These are phyloP conservation scores for Collybia sordida DNA, from an alignment of 768 basidiomycete species.

Conservation along the genomic window DNA sequence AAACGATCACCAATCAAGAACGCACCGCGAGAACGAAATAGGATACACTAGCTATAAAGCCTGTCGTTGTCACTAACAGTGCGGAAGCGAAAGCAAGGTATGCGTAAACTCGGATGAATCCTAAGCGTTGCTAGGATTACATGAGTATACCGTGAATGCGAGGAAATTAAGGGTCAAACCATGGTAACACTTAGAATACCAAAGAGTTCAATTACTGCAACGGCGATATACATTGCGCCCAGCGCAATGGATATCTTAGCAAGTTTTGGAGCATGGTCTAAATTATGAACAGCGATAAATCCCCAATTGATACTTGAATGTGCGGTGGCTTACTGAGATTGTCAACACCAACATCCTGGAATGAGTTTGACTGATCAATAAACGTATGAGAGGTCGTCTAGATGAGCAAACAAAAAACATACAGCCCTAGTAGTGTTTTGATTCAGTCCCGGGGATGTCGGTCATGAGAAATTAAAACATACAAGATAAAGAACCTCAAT, in stretches of 20 bases:
- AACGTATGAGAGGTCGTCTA: background rate
- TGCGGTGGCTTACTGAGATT: slow-evolving; percentile 18
- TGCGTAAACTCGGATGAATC: slow-evolving; percentile 20
- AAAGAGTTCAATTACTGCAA: slow-evolving; percentile 19
- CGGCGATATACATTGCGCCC: slow-evolving; percentile 30
- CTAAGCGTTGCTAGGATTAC: slow-evolving; percentile 19
- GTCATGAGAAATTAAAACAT: slow-evolving; percentile 14
- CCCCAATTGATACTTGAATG: background rate
- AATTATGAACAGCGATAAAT: background rate
- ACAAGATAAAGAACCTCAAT: slow-evolving; percentile 37
- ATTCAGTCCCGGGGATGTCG: background rate
- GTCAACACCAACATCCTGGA: slow-evolving; percentile 35
- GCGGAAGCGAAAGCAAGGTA: slow-evolving; percentile 31
- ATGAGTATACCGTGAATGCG: background rate
- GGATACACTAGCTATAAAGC: slow-evolving; percentile 32
- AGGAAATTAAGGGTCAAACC: slow-evolving; percentile 5
- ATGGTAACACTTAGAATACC: slow-evolving; percentile 14
- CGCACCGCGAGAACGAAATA: slow-evolving; percentile 39
- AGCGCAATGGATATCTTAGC: slow-evolving; percentile 34
- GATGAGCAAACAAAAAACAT: slow-evolving; percentile 2
- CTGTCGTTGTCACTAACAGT: slow-evolving; percentile 32
- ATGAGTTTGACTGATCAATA: slow-evolving; percentile 28
- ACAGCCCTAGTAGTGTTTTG: slow-evolving; percentile 21
- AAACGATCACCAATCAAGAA: slow-evolving; percentile 1
- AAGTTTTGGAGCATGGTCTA: slow-evolving; percentile 27